Evolutionary conservation across 495 filamentous ascomycete genomes (phyloP), one percentile per base, ranked within the genome.

Genomic region (Trichoderma asperelloides): DNA sequence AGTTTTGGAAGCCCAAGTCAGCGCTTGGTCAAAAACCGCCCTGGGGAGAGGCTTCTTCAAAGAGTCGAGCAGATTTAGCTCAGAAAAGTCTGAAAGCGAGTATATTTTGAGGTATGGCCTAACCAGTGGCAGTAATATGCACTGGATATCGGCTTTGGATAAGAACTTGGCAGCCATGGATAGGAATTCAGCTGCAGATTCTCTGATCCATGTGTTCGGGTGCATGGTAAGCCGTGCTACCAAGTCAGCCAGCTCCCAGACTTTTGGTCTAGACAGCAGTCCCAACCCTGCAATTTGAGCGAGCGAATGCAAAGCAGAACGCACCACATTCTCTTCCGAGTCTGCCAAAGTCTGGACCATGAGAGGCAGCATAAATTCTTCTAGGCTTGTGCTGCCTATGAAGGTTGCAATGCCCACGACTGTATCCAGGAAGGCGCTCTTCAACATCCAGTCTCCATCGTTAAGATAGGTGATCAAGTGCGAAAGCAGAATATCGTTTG

Each of bases 391-490:
- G 63, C 88, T 90, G 7, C 96, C 96, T 47, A 98, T 82, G 69
- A 96, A 97, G 0, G 91, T 86, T 16, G 93, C 91, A 66, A 99
- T 95, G 12, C 93, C 93, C 23, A 97, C 90, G 23, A 98, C 93
- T 0, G 93, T 91, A 69, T 96, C 91, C 70, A 99, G 96, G 74
- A 98, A 98, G 23, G 96, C 92, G 72, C 91, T 96, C 74, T 96
- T 96, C 27, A 99, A 79, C 74, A 91, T 91, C 96, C 96, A 99
- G 73, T 98, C 93, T 65, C 87, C 85, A 71, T 97, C 96, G 70
- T 99, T 99, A 9, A 99, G 82, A 70, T 99, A 99, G 0, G 96
- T 99, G 73, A 98, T 99, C 27, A 99, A 79, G 74, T 99, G 95
- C 45, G 92, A 96, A 5, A 98, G 78, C 45, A 99, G 89, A 18